Evolutionary conservation across 202 grass and related monocot species (phyloP).

Genomic region (Schoenoplectus tabernaemontani): DNA sequence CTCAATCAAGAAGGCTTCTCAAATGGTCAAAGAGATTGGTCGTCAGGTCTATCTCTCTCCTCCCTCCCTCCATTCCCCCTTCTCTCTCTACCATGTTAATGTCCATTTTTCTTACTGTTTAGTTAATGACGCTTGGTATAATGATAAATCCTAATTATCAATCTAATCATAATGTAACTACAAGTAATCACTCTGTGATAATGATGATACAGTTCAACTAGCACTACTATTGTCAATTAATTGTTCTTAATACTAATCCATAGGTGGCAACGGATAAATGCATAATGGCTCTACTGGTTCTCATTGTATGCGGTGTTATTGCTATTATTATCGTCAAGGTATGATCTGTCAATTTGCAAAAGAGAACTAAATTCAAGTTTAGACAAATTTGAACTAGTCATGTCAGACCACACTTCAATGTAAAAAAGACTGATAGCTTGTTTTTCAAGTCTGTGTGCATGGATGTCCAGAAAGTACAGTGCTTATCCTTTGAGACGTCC

Average conservation of each 20-base stretch:
- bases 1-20: slow-evolving; percentile 91
- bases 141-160: too few species aligned
- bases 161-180: not conserved
- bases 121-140: not conserved
- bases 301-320: slow-evolving; percentile 87
- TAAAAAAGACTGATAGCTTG: not conserved
- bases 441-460: not conserved
- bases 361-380: too few species aligned
- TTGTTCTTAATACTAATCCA: slow-evolving; percentile 1
- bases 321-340: slow-evolving; percentile 93
- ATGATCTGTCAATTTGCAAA: not conserved
- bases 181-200: not conserved
- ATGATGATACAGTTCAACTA: not conserved
- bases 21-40: slow-evolving; percentile 96
- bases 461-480: not conserved
- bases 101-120: not conserved
- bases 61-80: too few species aligned
- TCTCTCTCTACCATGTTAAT: not conserved
- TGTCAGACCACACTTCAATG: not conserved
- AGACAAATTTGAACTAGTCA: not conserved
- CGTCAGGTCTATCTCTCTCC: slow-evolving; percentile 45
- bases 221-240: not conserved
- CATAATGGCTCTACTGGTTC: slow-evolving; percentile 73
- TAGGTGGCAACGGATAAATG: slow-evolving; percentile 99
- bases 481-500: not conserved